phyloP scores from a whole-genome alignment of 2,329 filamentous ascomycete genomes.

The Monilinia laxa region DNA sequence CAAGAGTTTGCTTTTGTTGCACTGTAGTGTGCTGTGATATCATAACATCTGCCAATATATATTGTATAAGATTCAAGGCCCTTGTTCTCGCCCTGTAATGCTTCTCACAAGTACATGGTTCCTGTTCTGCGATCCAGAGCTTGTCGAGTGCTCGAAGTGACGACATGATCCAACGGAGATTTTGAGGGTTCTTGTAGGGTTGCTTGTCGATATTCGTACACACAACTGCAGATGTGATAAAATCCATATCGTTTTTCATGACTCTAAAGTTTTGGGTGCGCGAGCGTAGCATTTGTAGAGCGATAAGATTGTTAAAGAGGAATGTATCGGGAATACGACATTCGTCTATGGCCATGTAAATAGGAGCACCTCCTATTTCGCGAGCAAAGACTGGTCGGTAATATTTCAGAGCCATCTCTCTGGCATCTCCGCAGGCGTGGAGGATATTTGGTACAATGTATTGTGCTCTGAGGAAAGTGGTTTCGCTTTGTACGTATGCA shows the following conservation, averaged over 20 bases:
- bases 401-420: conserved; percentile 4
- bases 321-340: neutral
- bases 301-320: neutral
- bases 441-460: neutral
- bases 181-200: neutral
- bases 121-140: neutral
- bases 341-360: neutral
- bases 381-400: neutral
- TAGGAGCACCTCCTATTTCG: neutral
- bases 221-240: neutral
- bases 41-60: neutral
- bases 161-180: neutral
- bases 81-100: neutral
- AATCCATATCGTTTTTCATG: neutral
- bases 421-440: neutral
- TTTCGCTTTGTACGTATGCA: neutral
- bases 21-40: neutral
- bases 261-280: neutral
- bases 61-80: neutral
- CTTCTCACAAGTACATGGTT: neutral
- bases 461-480: neutral
- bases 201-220: neutral
- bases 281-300: neutral
- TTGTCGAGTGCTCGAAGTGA: neutral
- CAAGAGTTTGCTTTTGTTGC: neutral